Base-by-base conservation (phyloP, 176 grass and related monocot genomes). In the Canna indica region DNA sequence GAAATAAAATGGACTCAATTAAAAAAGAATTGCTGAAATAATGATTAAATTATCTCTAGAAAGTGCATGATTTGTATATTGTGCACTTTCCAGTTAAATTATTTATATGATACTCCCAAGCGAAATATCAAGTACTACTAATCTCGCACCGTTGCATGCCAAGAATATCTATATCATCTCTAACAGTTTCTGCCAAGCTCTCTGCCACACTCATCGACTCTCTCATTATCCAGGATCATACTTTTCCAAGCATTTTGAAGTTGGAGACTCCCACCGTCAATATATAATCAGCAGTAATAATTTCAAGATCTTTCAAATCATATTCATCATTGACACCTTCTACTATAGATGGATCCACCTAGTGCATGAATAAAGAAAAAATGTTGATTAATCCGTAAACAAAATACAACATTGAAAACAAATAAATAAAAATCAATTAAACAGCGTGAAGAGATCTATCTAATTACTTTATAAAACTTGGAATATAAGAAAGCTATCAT, bases 121-220 rank as follows among this genome's bases (percentile, higher is more conserved):
- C 25, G 1, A 38, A 66, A 11, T 22, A 77, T 48, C n/a, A n/a
- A n/a, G 36, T 22, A 50, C 67, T 57, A 70, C 77, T 79, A 52
- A 97, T 89, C 89, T 99, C 94, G 20, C 94, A 99, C 30, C 86
- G 80, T 32, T 88, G 94, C 94, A 99, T 99, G 86, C 94, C 94
- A 3, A 99, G 89, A 71, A 99, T 93, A 68, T 78, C 62, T 64
- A 88, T 85, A 33, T 90, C 94, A 71, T 89, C 94, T 82, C 70
- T 85, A 15, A 99, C 94, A 57, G 94, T 87, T 80, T 99, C 86
- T 1, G 82, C 74, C 72, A 99, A 77, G 78, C 84, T 90, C 53
- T 99, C 94, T 70, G 7, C 89, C 94, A 30, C 93, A 99, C 59
- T 99, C 94, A 70, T 93, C 94, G 52, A 99, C 75, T 20, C 78